Conservation (phyloP, 371 early-diverging fungal species). For the Lichtheimia ornata region DNA sequence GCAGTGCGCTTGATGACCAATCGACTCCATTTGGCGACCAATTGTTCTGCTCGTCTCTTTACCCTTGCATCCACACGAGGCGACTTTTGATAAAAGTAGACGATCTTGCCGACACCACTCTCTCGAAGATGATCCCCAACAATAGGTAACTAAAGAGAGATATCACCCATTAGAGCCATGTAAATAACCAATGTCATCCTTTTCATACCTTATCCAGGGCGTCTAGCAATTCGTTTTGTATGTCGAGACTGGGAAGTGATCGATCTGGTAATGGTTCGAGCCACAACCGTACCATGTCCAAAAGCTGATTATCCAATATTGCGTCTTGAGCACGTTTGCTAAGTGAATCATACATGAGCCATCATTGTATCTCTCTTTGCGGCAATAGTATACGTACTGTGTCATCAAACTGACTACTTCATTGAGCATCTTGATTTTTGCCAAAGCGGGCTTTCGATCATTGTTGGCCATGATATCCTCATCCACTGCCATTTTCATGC, state of each 20-base stretch:
- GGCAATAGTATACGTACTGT: slow-evolving; percentile 47
- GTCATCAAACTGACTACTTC: slow-evolving; percentile 67
- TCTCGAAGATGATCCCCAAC: slow-evolving; percentile 86
- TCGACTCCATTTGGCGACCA: slow-evolving; percentile 88
- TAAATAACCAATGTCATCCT: background rate
- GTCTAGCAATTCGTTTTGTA: slow-evolving; percentile 85
- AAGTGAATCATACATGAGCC: background rate
- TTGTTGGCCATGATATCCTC: slow-evolving; percentile 78
- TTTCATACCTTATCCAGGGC: slow-evolving; percentile 64
- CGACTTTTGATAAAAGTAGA: slow-evolving; percentile 93
- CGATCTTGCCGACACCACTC: slow-evolving; percentile 90
- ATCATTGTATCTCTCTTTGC: background rate
- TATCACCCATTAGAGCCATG: background rate
- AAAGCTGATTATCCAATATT: slow-evolving; percentile 85
- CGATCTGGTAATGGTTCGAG: slow-evolving; percentile 96
- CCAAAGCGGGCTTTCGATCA: slow-evolving; percentile 74
- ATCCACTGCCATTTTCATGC: slow-evolving; percentile 83
- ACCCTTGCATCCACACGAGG: slow-evolving; percentile 78
- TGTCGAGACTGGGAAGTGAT: slow-evolving; percentile 90
- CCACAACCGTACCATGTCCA: slow-evolving; percentile 91
- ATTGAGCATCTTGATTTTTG: slow-evolving; percentile 83
- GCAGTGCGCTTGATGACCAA: slow-evolving; percentile 80
- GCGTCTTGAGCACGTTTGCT: slow-evolving; percentile 66
- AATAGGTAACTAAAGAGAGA: slow-evolving; percentile 64
- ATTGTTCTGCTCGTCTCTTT: slow-evolving; percentile 76